These are phyloP conservation scores for Solanum chmielewskii DNA, from an alignment of 257 asterid genomes.

Conservation along the genomic window DNA sequence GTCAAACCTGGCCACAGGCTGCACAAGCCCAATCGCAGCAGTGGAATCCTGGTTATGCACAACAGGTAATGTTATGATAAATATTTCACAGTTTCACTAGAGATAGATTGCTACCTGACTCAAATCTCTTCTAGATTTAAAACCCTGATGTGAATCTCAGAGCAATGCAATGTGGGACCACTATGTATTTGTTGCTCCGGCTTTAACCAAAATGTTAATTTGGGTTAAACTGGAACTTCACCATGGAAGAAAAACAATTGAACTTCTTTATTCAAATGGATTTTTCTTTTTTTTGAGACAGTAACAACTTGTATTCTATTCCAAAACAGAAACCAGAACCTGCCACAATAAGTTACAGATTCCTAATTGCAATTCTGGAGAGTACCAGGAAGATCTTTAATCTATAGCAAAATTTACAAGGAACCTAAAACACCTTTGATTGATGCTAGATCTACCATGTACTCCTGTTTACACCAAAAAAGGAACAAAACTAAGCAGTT, in stretches of 20 bases:
- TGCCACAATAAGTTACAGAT: no score
- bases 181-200: not conserved
- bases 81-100: not conserved
- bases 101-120: not conserved
- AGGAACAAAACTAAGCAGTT: no score
- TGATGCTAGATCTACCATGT: no score
- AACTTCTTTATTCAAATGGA: not conserved
- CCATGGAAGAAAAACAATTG: not conserved
- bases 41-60: conserved; percentile 76
- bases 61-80: conserved; percentile 49
- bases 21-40: conserved; percentile 77
- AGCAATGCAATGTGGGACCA: not conserved
- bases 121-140: not conserved
- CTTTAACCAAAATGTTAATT: not conserved
- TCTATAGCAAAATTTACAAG: no score
- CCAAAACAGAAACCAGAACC: no score
- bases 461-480: no score
- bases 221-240: not conserved
- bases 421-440: no score
- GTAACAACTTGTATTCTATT: no score
- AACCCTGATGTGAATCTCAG: not conserved
- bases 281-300: not conserved
- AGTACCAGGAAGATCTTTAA: no score
- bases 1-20: conserved; percentile 91
- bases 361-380: no score